phyloP scores from a whole-genome alignment of 2,329 filamentous ascomycete species.

The Chlorencoelia australis region DNA sequence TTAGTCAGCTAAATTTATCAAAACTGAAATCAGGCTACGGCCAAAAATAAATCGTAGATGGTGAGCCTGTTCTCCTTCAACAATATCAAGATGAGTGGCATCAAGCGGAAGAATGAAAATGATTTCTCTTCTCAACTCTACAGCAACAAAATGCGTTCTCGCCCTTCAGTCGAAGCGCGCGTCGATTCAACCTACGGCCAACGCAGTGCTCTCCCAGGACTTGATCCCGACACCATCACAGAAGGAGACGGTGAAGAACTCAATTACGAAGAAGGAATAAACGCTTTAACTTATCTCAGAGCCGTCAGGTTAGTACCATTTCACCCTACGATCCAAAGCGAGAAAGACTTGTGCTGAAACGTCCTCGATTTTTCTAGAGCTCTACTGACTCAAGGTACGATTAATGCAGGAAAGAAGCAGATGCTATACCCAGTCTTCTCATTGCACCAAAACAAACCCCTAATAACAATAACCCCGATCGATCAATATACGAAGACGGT shows the following conservation, averaged over 20 bases:
- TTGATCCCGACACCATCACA: conserved; percentile 38
- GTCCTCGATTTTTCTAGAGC: conserved; percentile 8
- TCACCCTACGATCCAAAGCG: conserved; percentile 1
- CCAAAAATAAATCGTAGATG: too few relatives aligned
- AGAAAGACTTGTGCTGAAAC: conserved; percentile 34
- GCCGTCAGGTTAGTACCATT: conserved; percentile 58
- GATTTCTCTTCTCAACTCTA: conserved; percentile 7
- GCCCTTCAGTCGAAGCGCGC: conserved; percentile 22
- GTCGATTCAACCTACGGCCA: conserved; percentile 60
- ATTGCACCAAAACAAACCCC: conserved; percentile 43
- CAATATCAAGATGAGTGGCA: conserved; percentile 2
- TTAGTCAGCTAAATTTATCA: too few relatives aligned
- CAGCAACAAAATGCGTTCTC: conserved; percentile 17
- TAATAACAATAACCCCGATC: conserved; percentile 20
- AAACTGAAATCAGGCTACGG: too few relatives aligned
- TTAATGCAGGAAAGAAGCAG: too few relatives aligned
- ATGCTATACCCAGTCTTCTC: conserved; percentile 59
- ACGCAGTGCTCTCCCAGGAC: conserved; percentile 59
- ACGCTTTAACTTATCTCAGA: conserved; percentile 58
- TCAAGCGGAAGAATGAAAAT: conserved; percentile 1
- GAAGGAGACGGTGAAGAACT: conserved; percentile 46
- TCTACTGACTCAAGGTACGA: conserved; percentile 38
- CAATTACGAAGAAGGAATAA: conserved; percentile 56
- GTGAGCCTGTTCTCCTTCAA: too few relatives aligned
- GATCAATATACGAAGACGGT: conserved; percentile 39